Evolutionary conservation across 345 rosid genomes (phyloP).

Genomic region (Ailanthus altissimus): DNA sequence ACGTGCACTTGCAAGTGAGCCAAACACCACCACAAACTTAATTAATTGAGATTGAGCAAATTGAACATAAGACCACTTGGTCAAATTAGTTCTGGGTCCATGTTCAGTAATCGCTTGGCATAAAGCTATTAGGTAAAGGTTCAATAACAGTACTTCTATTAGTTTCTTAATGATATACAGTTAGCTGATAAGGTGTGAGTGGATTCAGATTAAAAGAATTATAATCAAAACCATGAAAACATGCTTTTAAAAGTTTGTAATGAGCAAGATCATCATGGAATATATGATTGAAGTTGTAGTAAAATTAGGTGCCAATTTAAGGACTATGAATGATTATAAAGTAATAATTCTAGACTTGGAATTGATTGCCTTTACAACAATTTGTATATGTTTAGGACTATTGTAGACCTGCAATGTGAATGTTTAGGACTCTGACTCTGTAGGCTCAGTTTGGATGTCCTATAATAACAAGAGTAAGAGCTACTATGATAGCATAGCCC

Average conservation of each 20-base stretch:
- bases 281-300: not conserved
- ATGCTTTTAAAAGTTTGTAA: not conserved
- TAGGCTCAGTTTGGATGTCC: not conserved
- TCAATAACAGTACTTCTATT: too few species aligned
- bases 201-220: not conserved
- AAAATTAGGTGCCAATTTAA: not conserved
- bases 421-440: not conserved
- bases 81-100: too few species aligned
- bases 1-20: not conserved
- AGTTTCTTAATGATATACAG: not conserved
- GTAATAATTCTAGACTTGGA: not conserved
- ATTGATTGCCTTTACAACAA: slow-evolving; percentile 6
- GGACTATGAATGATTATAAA: slow-evolving; percentile 6
- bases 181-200: not conserved
- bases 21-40: not conserved
- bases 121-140: not conserved
- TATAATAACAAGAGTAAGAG: not conserved
- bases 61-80: not conserved
- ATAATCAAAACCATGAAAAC: not conserved
- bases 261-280: not conserved
- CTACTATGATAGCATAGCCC: not conserved
- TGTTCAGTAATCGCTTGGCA: too few species aligned
- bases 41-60: too few species aligned
- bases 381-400: not conserved
- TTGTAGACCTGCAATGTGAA: slow-evolving; percentile 3